Conservation (phyloP, 78 protist genomes). For the Mantamonas sphyraenae region DNA sequence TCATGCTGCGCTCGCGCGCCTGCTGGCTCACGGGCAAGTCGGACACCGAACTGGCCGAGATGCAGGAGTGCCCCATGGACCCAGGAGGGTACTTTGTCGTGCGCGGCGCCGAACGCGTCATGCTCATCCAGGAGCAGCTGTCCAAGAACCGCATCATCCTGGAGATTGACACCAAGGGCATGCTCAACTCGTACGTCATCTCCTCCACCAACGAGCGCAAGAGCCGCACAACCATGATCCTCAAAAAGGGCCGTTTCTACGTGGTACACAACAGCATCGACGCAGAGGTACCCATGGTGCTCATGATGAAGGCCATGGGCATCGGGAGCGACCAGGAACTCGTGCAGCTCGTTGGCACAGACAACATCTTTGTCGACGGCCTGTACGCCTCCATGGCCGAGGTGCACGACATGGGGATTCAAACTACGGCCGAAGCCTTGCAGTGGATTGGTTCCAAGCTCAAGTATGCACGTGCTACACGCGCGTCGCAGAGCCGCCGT, state of each 20-base stretch:
- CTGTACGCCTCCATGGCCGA: constrained; percentile 78
- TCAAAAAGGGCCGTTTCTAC: constrained; percentile 55
- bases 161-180: constrained; percentile 72
- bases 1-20: constrained; percentile 88
- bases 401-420: constrained; percentile 21
- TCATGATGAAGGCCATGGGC: constrained; percentile 93
- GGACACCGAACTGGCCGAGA: constrained; percentile 62
- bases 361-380: constrained; percentile 24
- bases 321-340: constrained; percentile 85
- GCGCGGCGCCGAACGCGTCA: constrained; percentile 87
- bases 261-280: constrained; percentile 81
- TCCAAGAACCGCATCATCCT: constrained; percentile 91
- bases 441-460: constrained; percentile 57
- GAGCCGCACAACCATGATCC: constrained; percentile 59
- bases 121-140: constrained; percentile 96
- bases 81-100: constrained; percentile 90
- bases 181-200: no score
- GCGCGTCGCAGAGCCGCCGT: constrained; percentile 9
- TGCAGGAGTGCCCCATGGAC: constrained; percentile 94
- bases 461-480: constrained; percentile 4
- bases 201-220: constrained; percentile 87
- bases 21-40: constrained; percentile 70
- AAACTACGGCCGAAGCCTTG: constrained; percentile 70
- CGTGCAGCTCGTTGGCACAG: constrained; percentile 82
- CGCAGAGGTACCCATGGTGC: constrained; percentile 83